A percentile compares a stretch with the other conserved stretches of the same genome.
phyloP scores from a whole-genome alignment of 257 asterid species.

The Solanum okadae region DNA sequence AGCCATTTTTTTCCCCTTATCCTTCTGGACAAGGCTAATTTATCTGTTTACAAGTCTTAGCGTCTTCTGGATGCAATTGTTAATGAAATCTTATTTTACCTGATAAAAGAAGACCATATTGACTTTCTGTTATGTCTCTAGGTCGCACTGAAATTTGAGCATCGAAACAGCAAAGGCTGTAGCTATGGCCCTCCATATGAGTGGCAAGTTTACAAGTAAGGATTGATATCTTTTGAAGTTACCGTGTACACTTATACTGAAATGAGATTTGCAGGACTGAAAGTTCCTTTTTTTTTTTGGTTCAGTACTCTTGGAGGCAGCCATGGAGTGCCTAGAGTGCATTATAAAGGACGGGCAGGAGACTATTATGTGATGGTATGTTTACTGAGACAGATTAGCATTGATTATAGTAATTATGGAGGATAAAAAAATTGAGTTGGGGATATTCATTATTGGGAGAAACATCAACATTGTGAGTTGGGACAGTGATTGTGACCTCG shows the following conservation, averaged over 20 bases:
- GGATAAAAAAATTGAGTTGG: background rate
- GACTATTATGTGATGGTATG: constrained; percentile 42
- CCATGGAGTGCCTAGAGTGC: constrained; percentile 40
- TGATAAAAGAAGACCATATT: background rate
- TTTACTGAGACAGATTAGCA: background rate
- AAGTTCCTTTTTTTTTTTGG: background rate
- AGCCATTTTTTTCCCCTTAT: background rate
- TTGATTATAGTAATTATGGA: background rate
- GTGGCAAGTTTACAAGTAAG: constrained; percentile 45
- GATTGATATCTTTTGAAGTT: background rate
- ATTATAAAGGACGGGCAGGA: constrained; percentile 37
- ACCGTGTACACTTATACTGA: background rate
- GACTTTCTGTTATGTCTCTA: background rate
- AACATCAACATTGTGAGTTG: background rate
- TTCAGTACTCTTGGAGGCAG: constrained; percentile 40
- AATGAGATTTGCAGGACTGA: background rate
- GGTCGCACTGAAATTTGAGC: constrained; percentile 47
- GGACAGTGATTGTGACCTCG: background rate
- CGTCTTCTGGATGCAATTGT: background rate
- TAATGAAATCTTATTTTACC: background rate
- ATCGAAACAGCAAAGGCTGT: constrained; percentile 43
- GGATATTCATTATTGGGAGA: background rate
- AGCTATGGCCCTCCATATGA: constrained; percentile 41
- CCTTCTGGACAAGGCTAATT: background rate
- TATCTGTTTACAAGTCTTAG: background rate